Conservation (phyloP, 306 rosid genomes). For the Quercus rubra region DNA sequence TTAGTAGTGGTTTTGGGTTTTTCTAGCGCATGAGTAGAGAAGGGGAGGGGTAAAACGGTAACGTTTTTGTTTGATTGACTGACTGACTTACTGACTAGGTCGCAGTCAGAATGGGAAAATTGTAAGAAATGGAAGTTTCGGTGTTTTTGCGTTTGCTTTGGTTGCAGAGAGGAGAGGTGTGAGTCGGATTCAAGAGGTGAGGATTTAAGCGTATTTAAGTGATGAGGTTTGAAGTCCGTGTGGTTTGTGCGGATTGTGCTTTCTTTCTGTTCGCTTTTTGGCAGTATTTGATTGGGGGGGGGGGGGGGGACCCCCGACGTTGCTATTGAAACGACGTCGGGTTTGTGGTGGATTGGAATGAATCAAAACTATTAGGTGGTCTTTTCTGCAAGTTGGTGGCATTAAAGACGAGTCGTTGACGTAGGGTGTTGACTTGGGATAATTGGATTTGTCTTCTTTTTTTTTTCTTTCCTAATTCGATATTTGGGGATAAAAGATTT, state of each 20-base stretch:
- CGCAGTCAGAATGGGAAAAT: background rate
- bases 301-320: no score
- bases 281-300: no score
- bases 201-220: slow-evolving; percentile 27
- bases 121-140: background rate
- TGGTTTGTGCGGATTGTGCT: background rate
- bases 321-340: background rate
- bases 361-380: background rate
- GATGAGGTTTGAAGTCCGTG: slow-evolving; percentile 27
- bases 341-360: background rate
- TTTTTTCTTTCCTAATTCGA: no score
- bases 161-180: background rate
- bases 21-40: slow-evolving; percentile 28
- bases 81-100: background rate
- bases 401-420: background rate
- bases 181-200: slow-evolving; percentile 28
- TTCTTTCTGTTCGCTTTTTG: background rate
- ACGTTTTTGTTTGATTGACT: background rate
- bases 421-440: no score
- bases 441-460: no score
- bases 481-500: no score
- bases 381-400: no score
- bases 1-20: no score
- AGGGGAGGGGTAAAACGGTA: slow-evolving; percentile 3
- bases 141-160: background rate